Conservation (phyloP, 257 asterid species). For the Salvia hispanica region DNA sequence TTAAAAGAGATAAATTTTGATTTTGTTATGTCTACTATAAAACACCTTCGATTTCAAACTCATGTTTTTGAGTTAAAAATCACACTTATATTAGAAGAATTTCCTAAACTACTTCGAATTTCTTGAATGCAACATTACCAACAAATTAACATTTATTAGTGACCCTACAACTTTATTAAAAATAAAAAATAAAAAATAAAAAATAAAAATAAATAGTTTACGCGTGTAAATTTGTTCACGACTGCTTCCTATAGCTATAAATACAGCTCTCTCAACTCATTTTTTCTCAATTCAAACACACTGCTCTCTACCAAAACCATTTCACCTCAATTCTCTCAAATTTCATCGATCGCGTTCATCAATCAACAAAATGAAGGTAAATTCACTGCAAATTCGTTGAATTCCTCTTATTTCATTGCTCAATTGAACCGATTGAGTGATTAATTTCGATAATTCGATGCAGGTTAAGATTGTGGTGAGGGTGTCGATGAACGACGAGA, state of each 20-base stretch:
- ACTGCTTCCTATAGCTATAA: not conserved
- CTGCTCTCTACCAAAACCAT: not conserved
- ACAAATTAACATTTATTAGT: too few relatives aligned
- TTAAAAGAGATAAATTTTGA: too few relatives aligned
- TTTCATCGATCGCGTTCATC: not conserved
- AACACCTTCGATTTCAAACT: too few relatives aligned
- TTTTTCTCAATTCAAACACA: not conserved
- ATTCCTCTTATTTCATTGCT: not conserved
- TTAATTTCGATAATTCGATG: not conserved
- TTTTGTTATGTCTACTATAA: too few relatives aligned
- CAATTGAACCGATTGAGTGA: not conserved
- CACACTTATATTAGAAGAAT: too few relatives aligned
- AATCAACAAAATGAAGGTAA: constrained; percentile 29
- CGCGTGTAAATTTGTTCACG: not conserved
- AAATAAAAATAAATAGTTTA: not conserved
- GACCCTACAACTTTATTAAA: too few relatives aligned
- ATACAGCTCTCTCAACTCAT: not conserved
- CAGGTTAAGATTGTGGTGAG: constrained; percentile 64
- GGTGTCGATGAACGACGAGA: constrained; percentile 43
- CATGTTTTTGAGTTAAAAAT: too few relatives aligned
- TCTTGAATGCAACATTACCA: too few relatives aligned
- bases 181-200: too few relatives aligned
- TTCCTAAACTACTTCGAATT: too few relatives aligned
- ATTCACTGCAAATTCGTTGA: not conserved
- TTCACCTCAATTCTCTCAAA: not conserved